A percentile compares a stretch with the other conserved stretches of the same genome.
These are phyloP conservation scores for Cercospora berteroae DNA, from an alignment of 2,329 filamentous ascomycete genomes.

Conservation along the genomic window DNA sequence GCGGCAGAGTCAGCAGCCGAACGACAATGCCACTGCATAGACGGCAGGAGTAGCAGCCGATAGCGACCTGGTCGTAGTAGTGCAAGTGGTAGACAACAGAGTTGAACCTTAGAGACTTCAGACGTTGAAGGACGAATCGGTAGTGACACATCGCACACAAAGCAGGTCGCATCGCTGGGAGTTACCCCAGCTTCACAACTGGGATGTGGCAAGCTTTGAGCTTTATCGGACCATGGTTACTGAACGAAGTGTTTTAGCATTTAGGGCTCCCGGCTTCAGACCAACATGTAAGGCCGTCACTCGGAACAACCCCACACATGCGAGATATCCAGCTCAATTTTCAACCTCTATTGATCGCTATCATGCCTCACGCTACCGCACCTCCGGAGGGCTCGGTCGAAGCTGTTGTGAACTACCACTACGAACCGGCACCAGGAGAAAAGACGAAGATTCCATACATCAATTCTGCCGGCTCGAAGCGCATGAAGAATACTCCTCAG, in stretches of 20 bases:
- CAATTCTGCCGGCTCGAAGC: constrained; percentile 3
- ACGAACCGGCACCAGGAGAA: constrained; percentile 4
- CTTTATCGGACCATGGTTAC: neutral
- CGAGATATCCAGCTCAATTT: neutral
- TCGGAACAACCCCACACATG: neutral
- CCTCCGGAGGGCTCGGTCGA: constrained; percentile 1
- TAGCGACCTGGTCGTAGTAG: neutral
- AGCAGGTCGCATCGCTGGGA: neutral
- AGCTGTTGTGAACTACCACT: constrained; percentile 10
- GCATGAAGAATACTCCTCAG: constrained; percentile 3
- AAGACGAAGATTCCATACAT: neutral
- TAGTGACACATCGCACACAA: neutral
- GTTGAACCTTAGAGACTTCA: neutral
- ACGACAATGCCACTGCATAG: neutral
- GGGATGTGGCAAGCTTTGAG: neutral
- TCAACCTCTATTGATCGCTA: neutral
- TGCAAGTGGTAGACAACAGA: neutral
- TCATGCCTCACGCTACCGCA: constrained; percentile 11
- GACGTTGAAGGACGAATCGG: neutral
- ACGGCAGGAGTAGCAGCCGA: neutral
- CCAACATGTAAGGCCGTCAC: neutral
- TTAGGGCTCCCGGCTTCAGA: neutral
- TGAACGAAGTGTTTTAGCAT: neutral
- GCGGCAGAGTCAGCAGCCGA: neutral
- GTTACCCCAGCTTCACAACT: neutral